Conservation (phyloP, 495 filamentous ascomycete genomes). For the Penicillium crystallinum region DNA sequence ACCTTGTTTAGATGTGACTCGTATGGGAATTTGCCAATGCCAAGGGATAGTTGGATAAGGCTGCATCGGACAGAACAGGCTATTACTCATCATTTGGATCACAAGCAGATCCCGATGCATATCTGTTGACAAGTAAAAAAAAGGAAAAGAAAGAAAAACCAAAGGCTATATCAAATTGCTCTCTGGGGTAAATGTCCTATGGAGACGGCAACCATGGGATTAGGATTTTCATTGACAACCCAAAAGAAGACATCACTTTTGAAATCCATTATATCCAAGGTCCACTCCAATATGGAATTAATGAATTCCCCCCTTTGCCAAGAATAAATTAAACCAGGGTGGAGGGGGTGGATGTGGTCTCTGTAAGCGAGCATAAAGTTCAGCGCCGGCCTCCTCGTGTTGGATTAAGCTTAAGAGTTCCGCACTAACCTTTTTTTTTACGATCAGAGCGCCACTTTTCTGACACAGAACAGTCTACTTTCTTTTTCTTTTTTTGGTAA, state of each 20-base stretch:
- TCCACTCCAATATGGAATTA: slow-evolving; percentile 9
- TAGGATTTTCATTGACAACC: neutral
- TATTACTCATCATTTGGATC: slow-evolving; percentile 11
- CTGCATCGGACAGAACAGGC: slow-evolving; percentile 11
- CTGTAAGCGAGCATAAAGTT: slow-evolving; percentile 45
- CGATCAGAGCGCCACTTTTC: slow-evolving; percentile 38
- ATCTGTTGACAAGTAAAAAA: too few species aligned
- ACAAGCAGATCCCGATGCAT: slow-evolving; percentile 12
- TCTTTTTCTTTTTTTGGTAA: neutral
- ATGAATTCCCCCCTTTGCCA: slow-evolving; percentile 8
- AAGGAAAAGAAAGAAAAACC: too few species aligned
- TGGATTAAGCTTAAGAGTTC: slow-evolving; percentile 51
- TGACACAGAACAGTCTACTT: slow-evolving; percentile 22
- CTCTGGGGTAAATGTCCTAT: neutral
- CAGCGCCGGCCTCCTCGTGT: slow-evolving; percentile 41
- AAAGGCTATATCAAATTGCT: neutral
- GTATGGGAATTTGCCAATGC: slow-evolving; percentile 3
- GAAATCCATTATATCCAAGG: neutral
- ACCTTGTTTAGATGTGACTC: slow-evolving; percentile 5
- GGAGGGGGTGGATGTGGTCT: slow-evolving; percentile 9
- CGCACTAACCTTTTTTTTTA: slow-evolving; percentile 38
- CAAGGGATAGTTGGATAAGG: slow-evolving; percentile 11
- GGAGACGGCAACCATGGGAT: neutral
- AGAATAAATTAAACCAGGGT: slow-evolving; percentile 16
- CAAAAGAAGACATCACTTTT: neutral